A percentile compares a stretch with the other conserved stretches of the same genome.
Conservation (phyloP, 305 asterid genomes). For the Fraxinus angustifolia region DNA sequence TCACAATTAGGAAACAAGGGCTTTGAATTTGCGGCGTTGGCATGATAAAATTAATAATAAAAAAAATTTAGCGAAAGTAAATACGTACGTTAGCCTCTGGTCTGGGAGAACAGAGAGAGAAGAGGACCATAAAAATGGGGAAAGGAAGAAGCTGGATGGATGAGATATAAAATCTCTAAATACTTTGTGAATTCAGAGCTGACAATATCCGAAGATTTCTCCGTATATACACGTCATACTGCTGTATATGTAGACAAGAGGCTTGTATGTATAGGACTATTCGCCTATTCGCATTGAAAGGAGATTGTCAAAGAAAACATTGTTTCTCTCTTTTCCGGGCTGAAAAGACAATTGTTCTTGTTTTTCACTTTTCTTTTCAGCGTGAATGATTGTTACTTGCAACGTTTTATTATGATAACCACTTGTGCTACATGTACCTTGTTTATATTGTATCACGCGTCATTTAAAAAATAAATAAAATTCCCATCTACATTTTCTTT, state of each 20-base stretch:
- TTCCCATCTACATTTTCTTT: no score
- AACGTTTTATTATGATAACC: background rate
- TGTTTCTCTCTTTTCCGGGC: background rate
- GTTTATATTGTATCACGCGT: no score
- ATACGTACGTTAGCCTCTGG: constrained; percentile 21
- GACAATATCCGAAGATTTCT: constrained; percentile 36
- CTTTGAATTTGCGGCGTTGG: constrained; percentile 13
- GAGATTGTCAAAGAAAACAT: background rate
- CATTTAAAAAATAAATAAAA: no score
- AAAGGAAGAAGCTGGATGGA: constrained; percentile 20
- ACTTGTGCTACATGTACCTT: no score
- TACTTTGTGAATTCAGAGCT: constrained; percentile 30
- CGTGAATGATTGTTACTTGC: background rate
- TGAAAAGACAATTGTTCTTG: background rate
- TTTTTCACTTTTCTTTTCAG: background rate
- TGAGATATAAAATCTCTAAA: constrained; percentile 29
- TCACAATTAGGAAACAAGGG: background rate
- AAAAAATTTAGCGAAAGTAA: constrained; percentile 1
- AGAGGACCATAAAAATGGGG: constrained; percentile 37
- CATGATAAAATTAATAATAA: background rate
- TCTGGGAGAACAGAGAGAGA: background rate
- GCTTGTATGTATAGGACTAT: background rate
- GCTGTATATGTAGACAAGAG: background rate
- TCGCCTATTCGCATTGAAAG: background rate
- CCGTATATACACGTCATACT: background rate